phyloP scores from a whole-genome alignment of 2,329 filamentous ascomycete species.

The Zopfia rhizophila region DNA sequence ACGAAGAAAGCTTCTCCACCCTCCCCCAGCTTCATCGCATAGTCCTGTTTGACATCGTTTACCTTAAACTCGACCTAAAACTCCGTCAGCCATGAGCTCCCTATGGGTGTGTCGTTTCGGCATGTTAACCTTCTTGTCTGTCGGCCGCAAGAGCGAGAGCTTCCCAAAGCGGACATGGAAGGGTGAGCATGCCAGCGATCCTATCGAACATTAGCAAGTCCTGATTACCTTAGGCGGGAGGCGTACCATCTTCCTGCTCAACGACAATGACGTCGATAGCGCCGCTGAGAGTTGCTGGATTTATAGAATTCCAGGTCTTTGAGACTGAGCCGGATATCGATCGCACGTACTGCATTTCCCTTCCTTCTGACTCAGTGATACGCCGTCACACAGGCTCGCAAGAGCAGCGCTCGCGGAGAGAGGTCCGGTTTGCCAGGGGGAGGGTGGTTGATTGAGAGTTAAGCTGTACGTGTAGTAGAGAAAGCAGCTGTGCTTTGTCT shows the following conservation, averaged over 20 bases:
- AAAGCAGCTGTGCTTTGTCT: no score
- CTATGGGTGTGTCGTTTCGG: no score
- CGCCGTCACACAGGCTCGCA: constrained; percentile 4
- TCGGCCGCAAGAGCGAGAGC: constrained; percentile 93
- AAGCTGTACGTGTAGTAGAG: neutral
- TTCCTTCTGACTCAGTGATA: constrained; percentile 15
- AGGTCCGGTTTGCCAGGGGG: constrained; percentile 2
- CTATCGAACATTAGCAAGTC: constrained; percentile 39
- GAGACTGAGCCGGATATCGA: constrained; percentile 95
- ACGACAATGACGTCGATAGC: constrained; percentile 99
- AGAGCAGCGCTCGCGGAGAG: constrained; percentile 6
- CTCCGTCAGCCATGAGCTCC: constrained; percentile 8
- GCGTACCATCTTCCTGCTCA: constrained; percentile 86
- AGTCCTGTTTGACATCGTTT: constrained; percentile 90
- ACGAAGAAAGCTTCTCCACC: constrained; percentile 99
- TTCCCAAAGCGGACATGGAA: constrained; percentile 99
- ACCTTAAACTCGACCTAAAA: constrained; percentile 86
- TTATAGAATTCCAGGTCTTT: constrained; percentile 99
- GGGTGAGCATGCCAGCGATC: constrained; percentile 85
- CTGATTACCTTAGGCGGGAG: neutral
- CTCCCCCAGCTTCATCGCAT: constrained; percentile 98
- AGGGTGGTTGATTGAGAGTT: constrained; percentile 1
- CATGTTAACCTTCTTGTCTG: constrained; percentile 81
- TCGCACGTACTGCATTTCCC: constrained; percentile 94
- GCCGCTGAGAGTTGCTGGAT: constrained; percentile 94